phyloP scores from a whole-genome alignment of 75 land plant species.

The Cryptomeria japonica region DNA sequence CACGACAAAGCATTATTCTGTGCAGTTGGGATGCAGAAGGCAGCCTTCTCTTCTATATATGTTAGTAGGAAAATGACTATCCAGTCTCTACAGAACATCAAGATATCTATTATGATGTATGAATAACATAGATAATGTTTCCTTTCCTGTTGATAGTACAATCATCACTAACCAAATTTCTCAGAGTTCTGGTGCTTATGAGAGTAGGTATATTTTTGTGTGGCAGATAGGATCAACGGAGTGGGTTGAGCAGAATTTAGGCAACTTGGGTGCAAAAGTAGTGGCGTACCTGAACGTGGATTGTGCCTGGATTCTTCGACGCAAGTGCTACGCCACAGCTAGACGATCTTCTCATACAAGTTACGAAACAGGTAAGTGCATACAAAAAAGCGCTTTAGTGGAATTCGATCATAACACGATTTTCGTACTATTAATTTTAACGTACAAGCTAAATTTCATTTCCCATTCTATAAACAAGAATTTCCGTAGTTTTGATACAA shows the following conservation, averaged over 20 bases:
- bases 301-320: slow-evolving; percentile 57
- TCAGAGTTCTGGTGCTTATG: slow-evolving; percentile 30
- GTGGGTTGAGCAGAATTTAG: slow-evolving; percentile 87
- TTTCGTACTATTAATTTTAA: too few species aligned
- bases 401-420: too few species aligned
- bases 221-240: slow-evolving; percentile 93
- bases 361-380: slow-evolving; percentile 10
- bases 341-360: slow-evolving; percentile 63
- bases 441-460: too few species aligned
- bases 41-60: slow-evolving; percentile 29
- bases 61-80: too few species aligned
- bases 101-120: too few species aligned
- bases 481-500: too few species aligned
- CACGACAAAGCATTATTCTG: slow-evolving; percentile 68
- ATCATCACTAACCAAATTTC: slow-evolving; percentile 77
- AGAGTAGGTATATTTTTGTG: slow-evolving; percentile 66
- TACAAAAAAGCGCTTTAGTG: too few species aligned
- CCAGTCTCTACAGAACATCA: too few species aligned
- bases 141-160: slow-evolving; percentile 59
- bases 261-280: slow-evolving; percentile 54
- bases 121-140: too few species aligned
- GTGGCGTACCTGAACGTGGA: slow-evolving; percentile 91
- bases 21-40: slow-evolving; percentile 98
- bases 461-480: too few species aligned
- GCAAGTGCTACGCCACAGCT: slow-evolving; percentile 83